Evolutionary conservation across 768 basidiomycete genomes (phyloP).

Genomic region (Boletus vinaceobasis): DNA sequence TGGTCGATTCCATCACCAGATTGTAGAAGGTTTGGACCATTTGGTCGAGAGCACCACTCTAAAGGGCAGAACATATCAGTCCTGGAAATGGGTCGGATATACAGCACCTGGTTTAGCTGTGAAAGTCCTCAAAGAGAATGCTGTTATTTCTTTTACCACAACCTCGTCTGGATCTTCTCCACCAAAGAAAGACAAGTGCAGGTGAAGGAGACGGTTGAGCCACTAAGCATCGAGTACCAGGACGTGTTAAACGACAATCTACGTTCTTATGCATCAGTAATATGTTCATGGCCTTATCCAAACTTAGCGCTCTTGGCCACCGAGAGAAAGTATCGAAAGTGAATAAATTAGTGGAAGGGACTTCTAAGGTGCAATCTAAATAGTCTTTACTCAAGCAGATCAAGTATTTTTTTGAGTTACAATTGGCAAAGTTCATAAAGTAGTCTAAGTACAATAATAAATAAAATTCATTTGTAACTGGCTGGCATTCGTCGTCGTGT

Average conservation of each 20-base stretch:
- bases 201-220: slow-evolving; percentile 28
- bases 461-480: no score
- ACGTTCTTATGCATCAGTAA: slow-evolving; percentile 2
- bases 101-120: slow-evolving; percentile 14
- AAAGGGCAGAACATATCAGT: slow-evolving; percentile 34
- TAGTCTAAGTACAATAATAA: no score
- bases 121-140: slow-evolving; percentile 37
- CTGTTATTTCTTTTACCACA: slow-evolving; percentile 24
- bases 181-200: slow-evolving; percentile 29
- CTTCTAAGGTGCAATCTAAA: no score
- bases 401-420: no score
- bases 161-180: slow-evolving; percentile 28
- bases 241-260: background rate
- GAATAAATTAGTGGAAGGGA: no score
- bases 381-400: no score
- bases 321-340: no score
- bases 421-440: no score
- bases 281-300: no score
- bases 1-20: slow-evolving; percentile 38
- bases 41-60: slow-evolving; percentile 35
- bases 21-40: slow-evolving; percentile 38
- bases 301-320: no score
- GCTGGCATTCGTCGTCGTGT: no score
- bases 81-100: slow-evolving; percentile 49
- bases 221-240: slow-evolving; percentile 8